Evolutionary conservation across 2,329 filamentous ascomycete genomes (phyloP), one percentile per base, ranked within the genome.

Genomic region (Exophiala oligosperma): DNA sequence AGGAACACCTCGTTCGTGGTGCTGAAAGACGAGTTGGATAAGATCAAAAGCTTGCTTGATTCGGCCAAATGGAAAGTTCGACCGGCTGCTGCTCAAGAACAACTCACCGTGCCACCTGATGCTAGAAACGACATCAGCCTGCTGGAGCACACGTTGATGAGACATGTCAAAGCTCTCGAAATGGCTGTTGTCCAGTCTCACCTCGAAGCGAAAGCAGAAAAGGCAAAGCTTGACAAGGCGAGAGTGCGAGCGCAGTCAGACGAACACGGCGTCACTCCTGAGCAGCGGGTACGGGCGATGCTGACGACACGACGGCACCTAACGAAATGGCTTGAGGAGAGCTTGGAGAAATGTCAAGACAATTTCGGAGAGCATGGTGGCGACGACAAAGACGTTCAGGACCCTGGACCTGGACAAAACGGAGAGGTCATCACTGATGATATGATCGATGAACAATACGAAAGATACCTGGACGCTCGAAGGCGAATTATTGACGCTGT

Each of bases 291-390:
- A 3, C 14, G 47, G 35, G 60, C 59, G 2, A 52, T 67, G 28
- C 55, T 48, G 29, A 52, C 48, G 12, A 60, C 56, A 5, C 54
- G 62, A 35, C 41, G 37, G 17, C 54, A 63, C 29, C 48, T 67
- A 41, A 62, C 64, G 17, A 37, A 40, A 5, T 67, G 65, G 63
- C 49, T 67, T 14, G 61, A 62, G 41, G 54, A 63, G 23, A 60
- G 51, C 28, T 28, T 67, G 47, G 63, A 62, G 24, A 54, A 37
- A n/a, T 63, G 59, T 38, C 54, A 61, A 40, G 43, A 48, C 12
- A 11, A 35, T 35, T 6, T 35, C 32, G 32, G 32, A 9, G 2
- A 8, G 4, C 32, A 35, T 35, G 32, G 32, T 11, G 32, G 9
- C 38, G 35, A 11, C 21, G 12, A 24, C 21, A 48, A 43, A n/a